These are phyloP conservation scores for Penicillium expansum DNA, from an alignment of 2,329 filamentous ascomycete genomes.

Conservation along the genomic window DNA sequence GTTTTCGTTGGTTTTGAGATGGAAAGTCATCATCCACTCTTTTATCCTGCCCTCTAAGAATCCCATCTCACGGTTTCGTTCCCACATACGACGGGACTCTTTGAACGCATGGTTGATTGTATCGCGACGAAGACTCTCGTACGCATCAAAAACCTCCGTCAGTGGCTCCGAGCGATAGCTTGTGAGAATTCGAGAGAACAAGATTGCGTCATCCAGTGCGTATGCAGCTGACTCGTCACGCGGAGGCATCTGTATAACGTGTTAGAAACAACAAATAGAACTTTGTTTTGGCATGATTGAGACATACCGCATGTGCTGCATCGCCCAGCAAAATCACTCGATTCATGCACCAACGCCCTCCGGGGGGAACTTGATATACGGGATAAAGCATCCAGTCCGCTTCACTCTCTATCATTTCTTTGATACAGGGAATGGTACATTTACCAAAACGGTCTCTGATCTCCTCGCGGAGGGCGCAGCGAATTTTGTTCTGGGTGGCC, in stretches of 20 bases:
- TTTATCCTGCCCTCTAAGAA: conserved; percentile 36
- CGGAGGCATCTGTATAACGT: conserved; percentile 44
- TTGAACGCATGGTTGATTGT: conserved; percentile 42
- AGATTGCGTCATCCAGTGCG: conserved; percentile 46
- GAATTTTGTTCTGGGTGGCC: conserved; percentile 35
- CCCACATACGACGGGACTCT: conserved; percentile 40
- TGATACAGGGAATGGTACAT: conserved; percentile 37
- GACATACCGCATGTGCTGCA: conserved; percentile 47
- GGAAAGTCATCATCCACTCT: conserved; percentile 40
- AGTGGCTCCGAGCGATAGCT: conserved; percentile 35
- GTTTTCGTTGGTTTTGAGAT: conserved; percentile 27
- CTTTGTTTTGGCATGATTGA: too few species aligned
- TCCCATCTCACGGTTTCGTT: conserved; percentile 40
- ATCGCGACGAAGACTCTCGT: conserved; percentile 39
- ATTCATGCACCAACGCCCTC: conserved; percentile 42
- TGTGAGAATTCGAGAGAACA: conserved; percentile 42
- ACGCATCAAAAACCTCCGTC: conserved; percentile 35
- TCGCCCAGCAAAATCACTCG: conserved; percentile 46
- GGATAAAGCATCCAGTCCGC: conserved; percentile 47
- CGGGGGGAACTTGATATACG: conserved; percentile 41
- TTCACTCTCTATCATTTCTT: conserved; percentile 35
- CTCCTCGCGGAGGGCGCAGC: conserved; percentile 35
- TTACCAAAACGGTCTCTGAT: conserved; percentile 38
- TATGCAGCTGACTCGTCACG: conserved; percentile 47
- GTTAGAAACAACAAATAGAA: background rate